Evolutionary conservation across 305 asterid genomes (phyloP).

Genomic region (Striga hermonthica): DNA sequence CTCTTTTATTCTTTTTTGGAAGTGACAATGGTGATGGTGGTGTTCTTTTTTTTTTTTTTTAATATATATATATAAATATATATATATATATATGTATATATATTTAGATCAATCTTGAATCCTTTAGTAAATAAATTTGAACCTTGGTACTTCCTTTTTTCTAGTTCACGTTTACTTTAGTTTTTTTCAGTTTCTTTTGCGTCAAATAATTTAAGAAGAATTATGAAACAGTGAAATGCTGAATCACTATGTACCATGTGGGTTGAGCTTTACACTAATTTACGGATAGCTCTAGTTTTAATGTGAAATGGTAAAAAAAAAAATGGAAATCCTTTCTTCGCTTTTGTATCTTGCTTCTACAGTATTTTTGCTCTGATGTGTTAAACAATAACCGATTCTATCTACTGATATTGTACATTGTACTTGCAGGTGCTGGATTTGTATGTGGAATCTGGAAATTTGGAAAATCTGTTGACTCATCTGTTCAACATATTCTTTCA

Average conservation of each 20-base stretch:
- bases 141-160: neutral
- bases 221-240: neutral
- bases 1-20: neutral
- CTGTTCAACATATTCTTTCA: slow-evolving; percentile 48
- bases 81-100: too few species aligned
- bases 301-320: too few species aligned
- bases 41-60: too few species aligned
- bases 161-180: slow-evolving; percentile 11
- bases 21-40: neutral
- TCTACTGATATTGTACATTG: slow-evolving; percentile 11
- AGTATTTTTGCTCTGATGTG: too few species aligned
- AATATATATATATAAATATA: too few species aligned
- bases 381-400: neutral
- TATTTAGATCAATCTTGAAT: neutral
- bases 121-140: neutral
- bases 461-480: slow-evolving; percentile 33
- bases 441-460: slow-evolving; percentile 35
- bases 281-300: too few species aligned
- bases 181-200: neutral
- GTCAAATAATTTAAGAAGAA: neutral
- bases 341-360: too few species aligned
- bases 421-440: slow-evolving; percentile 43
- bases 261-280: neutral
- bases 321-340: too few species aligned
- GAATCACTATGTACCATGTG: neutral